Percentiles rank a stretch among this genome's conserved stretches.
phyloP scores from a whole-genome alignment of 2,329 filamentous ascomycete species.

The Neurospora sp. region DNA sequence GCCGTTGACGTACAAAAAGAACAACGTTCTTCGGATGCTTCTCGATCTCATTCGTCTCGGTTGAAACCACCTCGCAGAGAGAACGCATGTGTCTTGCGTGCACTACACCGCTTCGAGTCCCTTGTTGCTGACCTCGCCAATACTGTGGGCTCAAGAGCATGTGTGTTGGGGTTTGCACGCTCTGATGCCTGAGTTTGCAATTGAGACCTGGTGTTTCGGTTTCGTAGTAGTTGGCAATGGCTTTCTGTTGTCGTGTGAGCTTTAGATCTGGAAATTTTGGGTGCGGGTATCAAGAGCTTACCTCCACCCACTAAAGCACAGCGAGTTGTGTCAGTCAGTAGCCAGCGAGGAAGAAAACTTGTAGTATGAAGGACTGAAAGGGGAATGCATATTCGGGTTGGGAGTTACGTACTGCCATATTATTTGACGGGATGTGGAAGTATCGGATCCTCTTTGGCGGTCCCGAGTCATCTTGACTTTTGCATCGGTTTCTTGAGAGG shows the following conservation, averaged over 20 bases:
- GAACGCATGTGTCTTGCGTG: slow-evolving; percentile 28
- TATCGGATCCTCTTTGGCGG: slow-evolving; percentile 9
- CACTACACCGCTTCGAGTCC: slow-evolving; percentile 12
- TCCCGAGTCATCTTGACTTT: not conserved
- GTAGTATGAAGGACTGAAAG: not conserved
- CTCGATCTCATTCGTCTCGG: slow-evolving; percentile 9
- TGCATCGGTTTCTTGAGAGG: slow-evolving; percentile 3
- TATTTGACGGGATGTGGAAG: slow-evolving; percentile 17
- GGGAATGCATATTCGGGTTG: not conserved
- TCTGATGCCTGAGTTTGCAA: not conserved
- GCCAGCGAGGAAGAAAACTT: not conserved
- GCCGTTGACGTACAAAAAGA: slow-evolving; percentile 20
- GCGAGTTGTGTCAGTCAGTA: not conserved
- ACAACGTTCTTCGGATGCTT: slow-evolving; percentile 19
- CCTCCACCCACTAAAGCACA: not conserved
- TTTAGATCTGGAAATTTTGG: not conserved
- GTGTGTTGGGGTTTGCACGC: slow-evolving; percentile 8
- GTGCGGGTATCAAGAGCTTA: not conserved
- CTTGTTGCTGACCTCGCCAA: slow-evolving; percentile 28
- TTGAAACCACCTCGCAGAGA: slow-evolving; percentile 23
- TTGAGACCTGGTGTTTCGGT: slow-evolving; percentile 3
- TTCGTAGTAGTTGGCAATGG: slow-evolving; percentile 15
- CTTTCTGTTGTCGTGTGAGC: slow-evolving; percentile 4
- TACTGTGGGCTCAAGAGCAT: slow-evolving; percentile 12
- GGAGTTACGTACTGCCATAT: slow-evolving; percentile 10